Percentiles rank a stretch among this genome's conserved stretches.
Conservation (phyloP, 1,284 basidiomycete species). For the Ganoderma multipileum region DNA sequence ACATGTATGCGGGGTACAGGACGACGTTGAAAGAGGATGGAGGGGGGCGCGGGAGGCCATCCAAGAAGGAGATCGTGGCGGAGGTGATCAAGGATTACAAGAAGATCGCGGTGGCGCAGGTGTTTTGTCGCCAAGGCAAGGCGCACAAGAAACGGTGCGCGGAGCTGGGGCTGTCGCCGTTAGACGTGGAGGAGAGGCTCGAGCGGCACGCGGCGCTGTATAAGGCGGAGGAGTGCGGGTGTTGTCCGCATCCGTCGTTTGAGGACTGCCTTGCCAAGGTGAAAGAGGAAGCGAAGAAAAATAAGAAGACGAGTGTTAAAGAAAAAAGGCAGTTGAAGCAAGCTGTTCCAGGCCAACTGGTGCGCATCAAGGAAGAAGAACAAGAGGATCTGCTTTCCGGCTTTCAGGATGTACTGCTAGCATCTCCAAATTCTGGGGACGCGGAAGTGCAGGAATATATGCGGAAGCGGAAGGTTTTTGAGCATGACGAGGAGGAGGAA, state of each 20-base stretch:
- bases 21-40: too few species aligned
- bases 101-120: conserved; percentile 13
- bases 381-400: neutral
- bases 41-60: too few species aligned
- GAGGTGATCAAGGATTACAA: neutral
- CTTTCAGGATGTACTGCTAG: neutral
- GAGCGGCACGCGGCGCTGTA: conserved; percentile 8
- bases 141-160: neutral
- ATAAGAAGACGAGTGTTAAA: neutral
- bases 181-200: conserved; percentile 4
- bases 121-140: conserved; percentile 5
- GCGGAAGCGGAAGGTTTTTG: neutral
- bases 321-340: neutral
- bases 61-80: conserved; percentile 6
- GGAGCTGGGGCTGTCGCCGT: conserved; percentile 3
- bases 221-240: conserved; percentile 7
- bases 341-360: neutral
- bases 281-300: neutral
- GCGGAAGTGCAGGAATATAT: neutral
- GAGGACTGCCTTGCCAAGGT: neutral
- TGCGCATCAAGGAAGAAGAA: neutral
- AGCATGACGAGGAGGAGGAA: neutral
- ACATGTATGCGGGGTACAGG: neutral
- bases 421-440: neutral
- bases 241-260: conserved; percentile 3